These are phyloP conservation scores for Mortierella sp. DNA, from an alignment of 371 early-diverging fungal genomes.

Conservation along the genomic window DNA sequence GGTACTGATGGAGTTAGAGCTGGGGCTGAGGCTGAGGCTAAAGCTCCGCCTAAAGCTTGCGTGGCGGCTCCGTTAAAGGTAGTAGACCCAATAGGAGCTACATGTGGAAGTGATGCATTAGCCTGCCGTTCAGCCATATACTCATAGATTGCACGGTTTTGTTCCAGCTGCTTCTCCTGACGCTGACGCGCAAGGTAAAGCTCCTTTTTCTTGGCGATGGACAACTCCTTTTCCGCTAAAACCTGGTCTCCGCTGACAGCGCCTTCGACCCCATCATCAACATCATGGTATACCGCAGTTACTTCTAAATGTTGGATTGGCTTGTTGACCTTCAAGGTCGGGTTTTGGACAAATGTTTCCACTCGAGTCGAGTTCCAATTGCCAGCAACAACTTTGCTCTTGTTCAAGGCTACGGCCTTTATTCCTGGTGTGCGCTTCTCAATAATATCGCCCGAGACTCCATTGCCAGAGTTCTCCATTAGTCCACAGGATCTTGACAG, in stretches of 20 bases:
- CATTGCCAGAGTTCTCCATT: conserved; percentile 41
- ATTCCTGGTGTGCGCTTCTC: conserved; percentile 28
- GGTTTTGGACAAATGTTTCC: conserved; percentile 19
- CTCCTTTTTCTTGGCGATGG: not conserved
- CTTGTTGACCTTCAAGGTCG: not conserved
- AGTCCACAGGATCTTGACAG: conserved; percentile 44
- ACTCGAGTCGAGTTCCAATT: conserved; percentile 31
- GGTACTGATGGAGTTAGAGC: not conserved
- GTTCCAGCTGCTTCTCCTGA: not conserved
- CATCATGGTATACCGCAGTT: not conserved
- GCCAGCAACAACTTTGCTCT: conserved; percentile 17
- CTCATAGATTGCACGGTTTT: not conserved
- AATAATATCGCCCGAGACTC: conserved; percentile 25
- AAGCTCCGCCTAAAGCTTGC: not conserved
- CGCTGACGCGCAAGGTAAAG: not conserved
- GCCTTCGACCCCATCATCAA: conserved; percentile 11
- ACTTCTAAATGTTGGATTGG: conserved; percentile 4
- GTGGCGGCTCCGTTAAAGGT: not conserved
- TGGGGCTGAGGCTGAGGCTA: not conserved
- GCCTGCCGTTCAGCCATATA: not conserved
- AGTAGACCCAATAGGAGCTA: not conserved
- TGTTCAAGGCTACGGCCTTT: conserved; percentile 34
- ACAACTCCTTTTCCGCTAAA: conserved; percentile 4
- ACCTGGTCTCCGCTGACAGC: conserved; percentile 17
- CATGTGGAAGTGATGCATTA: not conserved